A percentile compares a stretch with the other conserved stretches of the same genome.
Evolutionary conservation across 805 yeast species (phyloP).

Genomic region (Metschnikowia gelsemii): DNA sequence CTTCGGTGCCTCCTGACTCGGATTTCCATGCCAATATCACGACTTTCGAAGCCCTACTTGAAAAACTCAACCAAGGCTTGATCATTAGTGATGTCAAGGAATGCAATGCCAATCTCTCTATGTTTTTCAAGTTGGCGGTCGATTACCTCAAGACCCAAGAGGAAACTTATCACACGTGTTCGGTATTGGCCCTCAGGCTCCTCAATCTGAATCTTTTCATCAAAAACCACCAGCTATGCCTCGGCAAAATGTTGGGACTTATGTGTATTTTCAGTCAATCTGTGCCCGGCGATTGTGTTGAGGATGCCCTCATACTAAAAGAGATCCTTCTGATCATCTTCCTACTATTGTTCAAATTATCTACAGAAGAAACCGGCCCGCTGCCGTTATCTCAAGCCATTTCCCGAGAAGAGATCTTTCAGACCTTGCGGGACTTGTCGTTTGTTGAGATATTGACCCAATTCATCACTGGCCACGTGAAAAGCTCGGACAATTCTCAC

Average conservation of each 20-base stretch:
- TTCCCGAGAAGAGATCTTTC: slow-evolving; percentile 18
- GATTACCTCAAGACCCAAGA: slow-evolving; percentile 27
- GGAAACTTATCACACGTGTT: slow-evolving; percentile 32
- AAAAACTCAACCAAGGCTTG: slow-evolving; percentile 23
- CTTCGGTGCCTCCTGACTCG: not conserved
- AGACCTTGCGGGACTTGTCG: slow-evolving; percentile 57
- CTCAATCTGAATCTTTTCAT: slow-evolving; percentile 39
- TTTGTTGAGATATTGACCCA: slow-evolving; percentile 44
- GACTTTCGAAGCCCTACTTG: slow-evolving; percentile 9
- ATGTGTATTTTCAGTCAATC: slow-evolving; percentile 28
- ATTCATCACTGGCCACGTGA: slow-evolving; percentile 31
- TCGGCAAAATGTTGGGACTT: slow-evolving; percentile 39
- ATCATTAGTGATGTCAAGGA: slow-evolving; percentile 40
- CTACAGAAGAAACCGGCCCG: slow-evolving; percentile 24
- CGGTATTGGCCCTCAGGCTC: slow-evolving; percentile 34
- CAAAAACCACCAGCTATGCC: slow-evolving; percentile 36
- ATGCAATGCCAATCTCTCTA: slow-evolving; percentile 39
- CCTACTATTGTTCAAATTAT: slow-evolving; percentile 34
- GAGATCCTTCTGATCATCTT: slow-evolving; percentile 38
- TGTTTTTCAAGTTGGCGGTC: slow-evolving; percentile 32
- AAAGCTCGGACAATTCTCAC: slow-evolving; percentile 18
- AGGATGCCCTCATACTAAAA: slow-evolving; percentile 25
- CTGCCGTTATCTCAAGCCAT: slow-evolving; percentile 20
- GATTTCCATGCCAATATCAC: not conserved
- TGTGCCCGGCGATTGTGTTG: slow-evolving; percentile 10